Conservation (phyloP, 805 yeast genomes). For the Candida anglica region DNA sequence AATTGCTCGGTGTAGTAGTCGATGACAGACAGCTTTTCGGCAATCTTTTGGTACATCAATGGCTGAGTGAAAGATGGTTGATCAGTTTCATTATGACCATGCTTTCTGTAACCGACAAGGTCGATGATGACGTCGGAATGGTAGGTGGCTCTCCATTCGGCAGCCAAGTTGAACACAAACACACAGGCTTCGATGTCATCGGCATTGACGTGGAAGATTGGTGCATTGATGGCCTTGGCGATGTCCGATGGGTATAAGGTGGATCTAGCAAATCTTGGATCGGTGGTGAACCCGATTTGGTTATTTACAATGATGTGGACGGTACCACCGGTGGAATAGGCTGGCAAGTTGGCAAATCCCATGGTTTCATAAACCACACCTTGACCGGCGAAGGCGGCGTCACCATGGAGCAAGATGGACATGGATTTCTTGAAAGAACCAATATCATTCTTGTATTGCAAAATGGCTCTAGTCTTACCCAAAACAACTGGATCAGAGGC, state of each 20-base stretch:
- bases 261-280: slow-evolving; percentile 95
- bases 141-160: slow-evolving; percentile 97
- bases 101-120: slow-evolving; percentile 96
- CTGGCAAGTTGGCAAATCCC: slow-evolving; percentile 91
- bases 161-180: slow-evolving; percentile 91
- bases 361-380: slow-evolving; percentile 99
- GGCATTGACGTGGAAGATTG: slow-evolving; percentile 98
- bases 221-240: slow-evolving; percentile 95
- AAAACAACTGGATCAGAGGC: slow-evolving; percentile 98
- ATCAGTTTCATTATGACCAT: slow-evolving; percentile 99
- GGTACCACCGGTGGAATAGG: slow-evolving; percentile 98
- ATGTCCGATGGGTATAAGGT: slow-evolving; percentile 97
- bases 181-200: slow-evolving; percentile 95
- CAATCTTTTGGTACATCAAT: slow-evolving; percentile 88
- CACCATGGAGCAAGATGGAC: slow-evolving; percentile 95
- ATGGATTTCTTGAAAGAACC: slow-evolving; percentile 82
- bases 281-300: slow-evolving; percentile 99
- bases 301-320: slow-evolving; percentile 93
- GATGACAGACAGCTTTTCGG: slow-evolving; percentile 82
- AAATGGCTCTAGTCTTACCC: slow-evolving; percentile 96
- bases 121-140: slow-evolving; percentile 95
- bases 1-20: slow-evolving; percentile 81
- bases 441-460: slow-evolving; percentile 84
- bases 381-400: slow-evolving; percentile 98
- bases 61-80: slow-evolving; percentile 99